Base-by-base conservation (phyloP, 345 rosid species). In the Salix dunnii region DNA sequence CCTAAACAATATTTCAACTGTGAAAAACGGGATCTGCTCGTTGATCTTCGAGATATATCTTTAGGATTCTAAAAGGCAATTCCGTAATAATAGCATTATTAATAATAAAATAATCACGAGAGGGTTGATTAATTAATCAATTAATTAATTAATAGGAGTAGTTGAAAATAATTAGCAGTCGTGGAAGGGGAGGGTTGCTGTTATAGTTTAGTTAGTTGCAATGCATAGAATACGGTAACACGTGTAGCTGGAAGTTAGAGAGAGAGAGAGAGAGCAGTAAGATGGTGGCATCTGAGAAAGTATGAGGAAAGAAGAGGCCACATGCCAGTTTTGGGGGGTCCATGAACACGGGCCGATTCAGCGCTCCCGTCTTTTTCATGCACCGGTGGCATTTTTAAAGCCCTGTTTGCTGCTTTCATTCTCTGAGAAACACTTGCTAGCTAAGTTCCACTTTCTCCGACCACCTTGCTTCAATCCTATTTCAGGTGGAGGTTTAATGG, bases 301-400 rank as follows among this genome's bases (percentile, higher is more conserved):
- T 8, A 16, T 11, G 1, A 18, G 10, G 71, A 42, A 51, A 79
- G 88, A 81, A 48, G 80, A 79, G 82, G 76, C 79, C 87, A 85
- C 85, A 79, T 86, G 88, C 85, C 83, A 72, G 55, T 18, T n/a
- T 10, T 46, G 84, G 71, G 74, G 82, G 76, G 48, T 0, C 28
- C 67, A n/a, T 4, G 12, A 42, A 40, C 20, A 21, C 72, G 38
- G 71, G 21, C 72, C 18, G 58, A 33, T 40, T 53, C 42, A 5
- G 20, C 62, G 40, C 76, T 67, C 42, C 13, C 13, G 76, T 75
- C 83, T n/a, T 21, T 71, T 53, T 80, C 79, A 8, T 58, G 43
- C 72, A 49, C 35, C 35, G 82, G 40, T 75, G 79, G 78, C 75
- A 18, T 53, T 72, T 64, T 9, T n/a, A n/a, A 7, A 0, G 28